Percentiles rank a stretch among this genome's conserved stretches.
phyloP scores from a whole-genome alignment of 1,284 basidiomycete genomes.

The Megacollybia platyphylla region DNA sequence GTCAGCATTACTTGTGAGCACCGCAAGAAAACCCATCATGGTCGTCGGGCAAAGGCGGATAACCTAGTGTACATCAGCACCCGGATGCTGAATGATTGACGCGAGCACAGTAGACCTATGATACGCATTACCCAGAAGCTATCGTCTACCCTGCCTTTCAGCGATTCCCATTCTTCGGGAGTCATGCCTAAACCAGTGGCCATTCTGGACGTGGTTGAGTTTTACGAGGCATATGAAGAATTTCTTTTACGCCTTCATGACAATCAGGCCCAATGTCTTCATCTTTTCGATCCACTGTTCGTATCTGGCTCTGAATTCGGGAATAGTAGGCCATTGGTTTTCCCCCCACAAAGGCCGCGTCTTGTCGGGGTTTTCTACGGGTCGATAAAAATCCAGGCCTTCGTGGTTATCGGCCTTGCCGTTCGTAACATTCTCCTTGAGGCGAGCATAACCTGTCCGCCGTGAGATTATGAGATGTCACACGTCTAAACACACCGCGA shows the following conservation, averaged over 20 bases:
- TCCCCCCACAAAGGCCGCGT: conserved; percentile 62
- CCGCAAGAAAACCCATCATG: conserved; percentile 77
- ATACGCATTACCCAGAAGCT: conserved; percentile 83
- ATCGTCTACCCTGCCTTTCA: conserved; percentile 58
- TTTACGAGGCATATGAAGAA: not conserved
- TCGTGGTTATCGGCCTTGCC: conserved; percentile 81
- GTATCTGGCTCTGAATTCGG: conserved; percentile 46
- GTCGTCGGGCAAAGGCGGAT: conserved; percentile 69
- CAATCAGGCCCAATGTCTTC: conserved; percentile 60
- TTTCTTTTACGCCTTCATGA: conserved; percentile 67
- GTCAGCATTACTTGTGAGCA: conserved; percentile 51
- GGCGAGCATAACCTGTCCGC: conserved; percentile 46
- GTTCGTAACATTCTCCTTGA: conserved; percentile 76
- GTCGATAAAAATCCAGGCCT: conserved; percentile 71
- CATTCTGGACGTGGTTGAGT: conserved; percentile 38
- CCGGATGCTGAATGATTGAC: not conserved
- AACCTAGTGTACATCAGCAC: conserved; percentile 32
- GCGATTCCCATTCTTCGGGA: conserved; percentile 51
- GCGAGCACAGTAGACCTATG: conserved; percentile 39
- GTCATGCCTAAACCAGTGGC: conserved; percentile 66
- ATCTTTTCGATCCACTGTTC: conserved; percentile 72
- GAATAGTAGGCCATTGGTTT: conserved; percentile 70
- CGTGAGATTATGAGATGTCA: not conserved
- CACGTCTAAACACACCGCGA: conserved; percentile 38
- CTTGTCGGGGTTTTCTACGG: conserved; percentile 58